These are phyloP conservation scores for Scortechinia acanthostroma DNA, from an alignment of 2,329 filamentous ascomycete genomes.

Conservation along the genomic window DNA sequence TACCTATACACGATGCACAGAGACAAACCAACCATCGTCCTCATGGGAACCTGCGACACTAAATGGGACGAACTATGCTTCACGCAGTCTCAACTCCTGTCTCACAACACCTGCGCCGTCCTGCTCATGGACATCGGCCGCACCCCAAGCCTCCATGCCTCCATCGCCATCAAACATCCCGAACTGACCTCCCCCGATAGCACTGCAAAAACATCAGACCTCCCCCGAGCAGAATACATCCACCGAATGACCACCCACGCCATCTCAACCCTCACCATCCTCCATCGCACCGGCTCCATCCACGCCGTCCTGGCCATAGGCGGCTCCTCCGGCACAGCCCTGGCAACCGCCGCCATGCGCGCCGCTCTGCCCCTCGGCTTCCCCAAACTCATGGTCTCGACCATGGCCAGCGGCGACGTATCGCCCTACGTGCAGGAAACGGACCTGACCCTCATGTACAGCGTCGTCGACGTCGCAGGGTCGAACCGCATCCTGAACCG, in stretches of 20 bases:
- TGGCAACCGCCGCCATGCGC: constrained; percentile 44
- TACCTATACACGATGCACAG: background rate
- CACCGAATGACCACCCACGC: constrained; percentile 33
- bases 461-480: constrained; percentile 52
- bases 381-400: constrained; percentile 53
- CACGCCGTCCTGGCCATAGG: constrained; percentile 41
- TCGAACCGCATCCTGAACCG: constrained; percentile 38
- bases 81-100: constrained; percentile 31
- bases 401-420: constrained; percentile 48
- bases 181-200: constrained; percentile 19
- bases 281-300: constrained; percentile 21
- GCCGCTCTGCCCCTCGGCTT: constrained; percentile 43
- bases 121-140: constrained; percentile 42
- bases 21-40: constrained; percentile 23
- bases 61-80: constrained; percentile 46
- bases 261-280: constrained; percentile 20
- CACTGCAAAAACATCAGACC: constrained; percentile 14
- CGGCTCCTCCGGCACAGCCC: constrained; percentile 45
- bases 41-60: constrained; percentile 52
- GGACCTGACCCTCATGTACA: constrained; percentile 54
- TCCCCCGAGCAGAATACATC: constrained; percentile 38
- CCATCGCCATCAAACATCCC: constrained; percentile 30
- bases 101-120: constrained; percentile 14
- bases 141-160: constrained; percentile 17
- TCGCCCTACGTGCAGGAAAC: constrained; percentile 45